Evolutionary conservation across 108 stramenopile genomes (phyloP).

Genomic region (Skeletonema tropicum): DNA sequence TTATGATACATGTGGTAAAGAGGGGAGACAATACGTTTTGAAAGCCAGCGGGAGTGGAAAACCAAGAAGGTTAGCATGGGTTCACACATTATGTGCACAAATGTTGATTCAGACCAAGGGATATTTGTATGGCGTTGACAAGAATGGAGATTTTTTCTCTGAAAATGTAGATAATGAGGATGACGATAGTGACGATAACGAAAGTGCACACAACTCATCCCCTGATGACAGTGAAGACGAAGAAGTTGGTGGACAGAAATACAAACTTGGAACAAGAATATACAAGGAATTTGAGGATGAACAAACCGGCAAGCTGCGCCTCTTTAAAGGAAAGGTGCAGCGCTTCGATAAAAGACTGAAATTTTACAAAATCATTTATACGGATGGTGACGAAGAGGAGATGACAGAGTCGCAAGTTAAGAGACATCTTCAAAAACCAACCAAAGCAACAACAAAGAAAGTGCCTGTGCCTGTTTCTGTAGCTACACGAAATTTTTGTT

Average conservation of each 20-base stretch:
- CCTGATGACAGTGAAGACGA: neutral
- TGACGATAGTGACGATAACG: constrained; percentile 8
- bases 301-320: neutral
- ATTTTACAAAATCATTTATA: neutral
- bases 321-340: neutral
- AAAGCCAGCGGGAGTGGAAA: constrained; percentile 17
- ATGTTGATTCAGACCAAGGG: constrained; percentile 17
- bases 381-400: neutral
- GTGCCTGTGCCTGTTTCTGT: constrained; percentile 14
- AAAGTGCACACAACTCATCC: neutral
- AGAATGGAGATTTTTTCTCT: constrained; percentile 26
- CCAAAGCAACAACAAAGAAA: neutral
- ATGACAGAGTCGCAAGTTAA: neutral
- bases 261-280: neutral
- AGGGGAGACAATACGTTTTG: constrained; percentile 47
- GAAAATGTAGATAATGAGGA: constrained; percentile 18
- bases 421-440: neutral
- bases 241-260: constrained; percentile 6
- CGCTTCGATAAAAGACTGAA: neutral
- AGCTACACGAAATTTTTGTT: constrained; percentile 16
- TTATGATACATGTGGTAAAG: constrained; percentile 43
- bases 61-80: constrained; percentile 52
- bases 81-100: constrained; percentile 52
- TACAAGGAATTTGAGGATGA: neutral
- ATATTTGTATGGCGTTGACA: constrained; percentile 45